Percentiles rank a stretch among this genome's conserved stretches.
Conservation (phyloP, 164 flowering plant genomes). For the Umbilicus rupestris region DNA sequence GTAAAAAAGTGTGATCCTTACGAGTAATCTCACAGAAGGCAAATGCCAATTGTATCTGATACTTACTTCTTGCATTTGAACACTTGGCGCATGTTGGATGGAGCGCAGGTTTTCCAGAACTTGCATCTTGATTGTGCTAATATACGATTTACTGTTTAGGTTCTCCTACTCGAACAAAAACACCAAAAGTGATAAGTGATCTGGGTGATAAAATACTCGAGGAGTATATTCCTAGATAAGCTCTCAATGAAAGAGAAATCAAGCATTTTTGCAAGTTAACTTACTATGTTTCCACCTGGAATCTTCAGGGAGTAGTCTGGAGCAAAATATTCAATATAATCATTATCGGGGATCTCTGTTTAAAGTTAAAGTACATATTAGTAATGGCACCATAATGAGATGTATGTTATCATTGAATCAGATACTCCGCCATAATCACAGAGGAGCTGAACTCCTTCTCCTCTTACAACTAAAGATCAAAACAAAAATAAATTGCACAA, state of each 20-base stretch:
- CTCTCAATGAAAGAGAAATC: not conserved
- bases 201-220: not conserved
- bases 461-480: not conserved
- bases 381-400: not conserved
- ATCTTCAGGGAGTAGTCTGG: slow-evolving; percentile 76
- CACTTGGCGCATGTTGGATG: slow-evolving; percentile 94
- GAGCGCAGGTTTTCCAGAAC: slow-evolving; percentile 85
- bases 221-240: not conserved
- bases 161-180: slow-evolving; percentile 61
- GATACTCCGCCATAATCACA: not conserved
- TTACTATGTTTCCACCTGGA: slow-evolving; percentile 64
- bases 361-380: slow-evolving; percentile 9
- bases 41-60: not conserved
- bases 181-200: not conserved
- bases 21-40: not conserved
- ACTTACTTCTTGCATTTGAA: slow-evolving; percentile 97
- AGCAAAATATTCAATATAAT: slow-evolving; percentile 76
- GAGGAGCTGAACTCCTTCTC: not conserved
- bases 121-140: slow-evolving; percentile 76
- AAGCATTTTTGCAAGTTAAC: slow-evolving; percentile 16
- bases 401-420: not conserved
- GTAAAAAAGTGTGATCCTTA: not conserved
- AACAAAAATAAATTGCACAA: not conserved
- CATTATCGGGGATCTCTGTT: slow-evolving; percentile 96
- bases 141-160: slow-evolving; percentile 83